Evolutionary conservation across 306 rosid genomes (phyloP).

Genomic region (Acacia confusa): DNA sequence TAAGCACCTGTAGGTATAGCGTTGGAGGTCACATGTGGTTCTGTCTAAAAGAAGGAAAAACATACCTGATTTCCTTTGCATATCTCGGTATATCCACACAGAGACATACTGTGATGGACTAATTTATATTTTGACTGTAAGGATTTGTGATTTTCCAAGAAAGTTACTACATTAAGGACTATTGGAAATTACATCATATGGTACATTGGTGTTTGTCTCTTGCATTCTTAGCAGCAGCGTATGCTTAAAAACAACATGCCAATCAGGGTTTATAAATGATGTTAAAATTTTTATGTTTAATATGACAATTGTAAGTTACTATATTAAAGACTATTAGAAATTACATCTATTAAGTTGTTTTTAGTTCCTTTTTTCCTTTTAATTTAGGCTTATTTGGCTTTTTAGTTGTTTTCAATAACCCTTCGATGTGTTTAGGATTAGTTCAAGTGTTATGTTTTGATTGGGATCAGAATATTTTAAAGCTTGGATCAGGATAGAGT

Average conservation of each 20-base stretch:
- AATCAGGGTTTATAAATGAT: not conserved
- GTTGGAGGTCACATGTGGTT: slow-evolving; percentile 12
- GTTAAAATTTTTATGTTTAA: not conserved
- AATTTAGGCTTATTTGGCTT: not conserved
- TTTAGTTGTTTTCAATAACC: not conserved
- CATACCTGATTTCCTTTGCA: not conserved
- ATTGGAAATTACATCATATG: not conserved
- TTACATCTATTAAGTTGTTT: not conserved
- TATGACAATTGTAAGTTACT: not conserved
- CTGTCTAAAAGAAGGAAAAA: slow-evolving; percentile 9
- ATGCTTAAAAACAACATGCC: not conserved
- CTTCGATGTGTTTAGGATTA: not conserved
- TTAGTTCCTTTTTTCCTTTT: not conserved
- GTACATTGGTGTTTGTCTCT: not conserved
- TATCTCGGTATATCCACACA: not conserved
- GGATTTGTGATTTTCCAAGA: not conserved
- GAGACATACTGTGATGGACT: not conserved
- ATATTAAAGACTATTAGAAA: not conserved
- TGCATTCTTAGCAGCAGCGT: not conserved
- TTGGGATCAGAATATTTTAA: not conserved
- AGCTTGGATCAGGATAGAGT: not conserved
- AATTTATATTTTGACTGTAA: not conserved
- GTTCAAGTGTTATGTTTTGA: not conserved
- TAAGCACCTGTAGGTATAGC: slow-evolving; percentile 23
- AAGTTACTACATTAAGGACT: not conserved